Conservation (phyloP, 192 early-diverging fungal genomes). For the Neocallimastix lanati region DNA sequence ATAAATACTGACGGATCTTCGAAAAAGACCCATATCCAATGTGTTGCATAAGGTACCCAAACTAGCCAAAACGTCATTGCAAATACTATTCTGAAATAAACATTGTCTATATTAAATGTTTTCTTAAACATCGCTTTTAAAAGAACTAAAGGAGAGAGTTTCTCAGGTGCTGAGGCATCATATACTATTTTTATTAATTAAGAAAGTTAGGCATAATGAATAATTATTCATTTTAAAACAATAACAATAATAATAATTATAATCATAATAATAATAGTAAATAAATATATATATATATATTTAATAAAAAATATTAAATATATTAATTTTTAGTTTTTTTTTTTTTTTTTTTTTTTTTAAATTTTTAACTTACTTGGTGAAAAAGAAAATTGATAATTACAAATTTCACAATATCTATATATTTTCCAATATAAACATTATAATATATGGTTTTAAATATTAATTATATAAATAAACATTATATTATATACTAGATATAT, state of each 20-base stretch:
- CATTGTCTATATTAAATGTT: background rate
- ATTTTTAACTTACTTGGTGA: slow-evolving; percentile 60
- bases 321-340: too few species aligned
- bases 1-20: background rate
- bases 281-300: too few species aligned
- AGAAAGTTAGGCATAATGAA: too few species aligned
- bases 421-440: too few species aligned
- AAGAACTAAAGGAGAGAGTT: background rate
- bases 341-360: too few species aligned
- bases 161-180: background rate
- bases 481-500: too few species aligned
- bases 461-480: too few species aligned
- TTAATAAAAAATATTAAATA: too few species aligned
- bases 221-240: too few species aligned
- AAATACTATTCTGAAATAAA: background rate
- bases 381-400: slow-evolving; percentile 68
- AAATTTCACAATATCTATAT: slow-evolving; percentile 78
- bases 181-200: background rate
- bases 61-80: background rate
- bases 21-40: background rate
- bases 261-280: too few species aligned
- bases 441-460: too few species aligned
- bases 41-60: background rate
- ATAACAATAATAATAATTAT: too few species aligned
- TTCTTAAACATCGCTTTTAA: background rate